Percentiles rank a stretch among this genome's conserved stretches.
These are phyloP conservation scores for Monascus purpureus DNA, from an alignment of 495 filamentous ascomycete genomes.

Conservation along the genomic window DNA sequence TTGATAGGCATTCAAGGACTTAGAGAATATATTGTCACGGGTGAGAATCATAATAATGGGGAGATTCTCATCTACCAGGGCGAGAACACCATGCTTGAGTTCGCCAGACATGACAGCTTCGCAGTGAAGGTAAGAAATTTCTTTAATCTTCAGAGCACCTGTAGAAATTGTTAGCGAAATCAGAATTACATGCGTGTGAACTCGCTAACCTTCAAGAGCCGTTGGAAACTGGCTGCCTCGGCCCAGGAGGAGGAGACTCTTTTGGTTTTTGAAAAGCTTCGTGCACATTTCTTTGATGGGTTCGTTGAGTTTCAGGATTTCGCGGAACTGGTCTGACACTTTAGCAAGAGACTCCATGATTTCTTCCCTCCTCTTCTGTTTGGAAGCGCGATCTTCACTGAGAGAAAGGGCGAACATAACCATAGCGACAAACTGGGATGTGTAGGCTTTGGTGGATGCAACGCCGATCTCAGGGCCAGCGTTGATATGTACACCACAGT, in stretches of 20 bases:
- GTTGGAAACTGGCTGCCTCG: constrained; percentile 95
- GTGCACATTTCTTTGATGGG: constrained; percentile 85
- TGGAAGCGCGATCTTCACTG: constrained; percentile 89
- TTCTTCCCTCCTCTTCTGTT: constrained; percentile 82
- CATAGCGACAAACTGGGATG: constrained; percentile 97
- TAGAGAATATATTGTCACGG: constrained; percentile 86
- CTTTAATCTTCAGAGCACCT: constrained; percentile 95
- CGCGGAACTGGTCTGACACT: constrained; percentile 81
- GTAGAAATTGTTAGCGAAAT: constrained; percentile 6
- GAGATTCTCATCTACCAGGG: constrained; percentile 91
- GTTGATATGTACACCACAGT: constrained; percentile 99
- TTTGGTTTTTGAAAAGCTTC: constrained; percentile 90
- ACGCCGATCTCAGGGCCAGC: constrained; percentile 98
- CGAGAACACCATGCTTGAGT: constrained; percentile 94
- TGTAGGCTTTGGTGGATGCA: constrained; percentile 97
- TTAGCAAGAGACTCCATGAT: constrained; percentile 88
- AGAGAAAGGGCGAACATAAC: constrained; percentile 97
- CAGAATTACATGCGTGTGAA: background rate
- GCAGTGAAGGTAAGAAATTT: constrained; percentile 98
- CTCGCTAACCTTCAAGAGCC: constrained; percentile 67
- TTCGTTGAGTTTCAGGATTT: constrained; percentile 79
- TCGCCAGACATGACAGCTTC: constrained; percentile 99
- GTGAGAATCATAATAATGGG: constrained; percentile 99
- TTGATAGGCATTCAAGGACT: constrained; percentile 97
- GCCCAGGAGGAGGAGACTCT: constrained; percentile 83